A percentile compares a stretch with the other conserved stretches of the same genome.
phyloP scores from a whole-genome alignment of 2,329 filamentous ascomycete genomes.

The Mariannaea elegans region DNA sequence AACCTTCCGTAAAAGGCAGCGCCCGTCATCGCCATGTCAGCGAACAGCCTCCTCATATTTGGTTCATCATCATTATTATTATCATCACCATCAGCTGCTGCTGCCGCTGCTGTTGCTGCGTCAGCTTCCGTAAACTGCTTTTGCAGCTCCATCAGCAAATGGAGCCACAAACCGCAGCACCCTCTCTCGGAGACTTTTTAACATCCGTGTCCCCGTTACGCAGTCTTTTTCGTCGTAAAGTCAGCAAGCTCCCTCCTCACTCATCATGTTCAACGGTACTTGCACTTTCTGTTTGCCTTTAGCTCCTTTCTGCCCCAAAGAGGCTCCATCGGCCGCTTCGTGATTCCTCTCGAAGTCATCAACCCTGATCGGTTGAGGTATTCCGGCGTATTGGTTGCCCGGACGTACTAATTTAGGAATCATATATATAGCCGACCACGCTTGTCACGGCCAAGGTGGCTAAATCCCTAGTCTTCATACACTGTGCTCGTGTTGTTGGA shows the following conservation, averaged over 20 bases:
- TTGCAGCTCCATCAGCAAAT: constrained; percentile 5
- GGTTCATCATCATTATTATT: constrained; percentile 2
- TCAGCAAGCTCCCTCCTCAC: constrained; percentile 28
- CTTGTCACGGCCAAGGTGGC: background rate
- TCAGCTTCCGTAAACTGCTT: background rate
- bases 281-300: constrained; percentile 1
- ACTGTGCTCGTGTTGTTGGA: background rate
- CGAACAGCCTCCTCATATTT: background rate
- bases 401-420: background rate
- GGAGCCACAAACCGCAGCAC: constrained; percentile 11
- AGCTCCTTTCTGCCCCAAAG: background rate
- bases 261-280: no score
- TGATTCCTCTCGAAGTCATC: no score
- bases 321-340: background rate
- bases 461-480: background rate
- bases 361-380: background rate
- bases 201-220: constrained; percentile 26
- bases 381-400: constrained; percentile 1
- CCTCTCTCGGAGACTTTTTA: constrained; percentile 25
- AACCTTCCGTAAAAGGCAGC: background rate
- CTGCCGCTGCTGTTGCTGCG: no score
- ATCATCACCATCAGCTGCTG: background rate
- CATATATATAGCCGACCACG: constrained; percentile 5
- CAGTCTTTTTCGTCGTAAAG: constrained; percentile 32
- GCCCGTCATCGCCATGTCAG: constrained; percentile 11